Base-by-base conservation (phyloP, 257 asterid species). In the Solanum habrochaites region DNA sequence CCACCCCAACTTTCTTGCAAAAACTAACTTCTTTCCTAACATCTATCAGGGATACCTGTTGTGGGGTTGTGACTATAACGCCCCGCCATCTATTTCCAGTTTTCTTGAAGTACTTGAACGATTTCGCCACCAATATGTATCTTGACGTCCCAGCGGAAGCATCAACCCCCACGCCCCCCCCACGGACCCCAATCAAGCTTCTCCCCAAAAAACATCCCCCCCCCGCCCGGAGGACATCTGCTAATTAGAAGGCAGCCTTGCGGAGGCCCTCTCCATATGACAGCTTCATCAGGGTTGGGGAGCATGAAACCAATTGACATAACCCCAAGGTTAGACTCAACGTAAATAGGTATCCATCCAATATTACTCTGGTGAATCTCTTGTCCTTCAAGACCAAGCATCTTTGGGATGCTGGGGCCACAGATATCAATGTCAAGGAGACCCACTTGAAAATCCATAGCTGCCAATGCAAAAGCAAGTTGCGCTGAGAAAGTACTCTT, bases 101-200 rank as follows among this genome's bases (percentile, higher is more conserved):
- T 56, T 56, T 93, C 91, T 90, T 96, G 95, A 45, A 97, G 96
- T 87, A 92, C 93, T n/a, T 96, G 98, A 62, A 96, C 99, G 1
- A 96, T 93, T 3, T n/a, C n/a, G n/a, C n/a, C n/a, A n/a, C n/a
- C n/a, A 60, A 97, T 97, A 75, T 96, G 98, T 91, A 31, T 97
- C 99, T 6, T 6, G 99, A 97, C 74, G 99, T 97, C 35, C 99
- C 99, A 18, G 99, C 99, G 13, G 99, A 98, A 25, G 99, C 98
- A 89, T 97, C 99, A 31, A 97, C 98, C n/a, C n/a, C n/a, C n/a
- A n/a, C n/a, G n/a, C n/a, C n/a, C n/a, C n/a, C n/a, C n/a, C n/a
- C n/a, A n/a, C n/a, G n/a, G n/a, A n/a, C n/a, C n/a, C n/a, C n/a
- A 97, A 90, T 97, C 98, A 13, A 97, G 98, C 80, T 95, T 95